Conservation (phyloP, 805 yeast genomes). For the Schwanniomyces polymorphus region DNA sequence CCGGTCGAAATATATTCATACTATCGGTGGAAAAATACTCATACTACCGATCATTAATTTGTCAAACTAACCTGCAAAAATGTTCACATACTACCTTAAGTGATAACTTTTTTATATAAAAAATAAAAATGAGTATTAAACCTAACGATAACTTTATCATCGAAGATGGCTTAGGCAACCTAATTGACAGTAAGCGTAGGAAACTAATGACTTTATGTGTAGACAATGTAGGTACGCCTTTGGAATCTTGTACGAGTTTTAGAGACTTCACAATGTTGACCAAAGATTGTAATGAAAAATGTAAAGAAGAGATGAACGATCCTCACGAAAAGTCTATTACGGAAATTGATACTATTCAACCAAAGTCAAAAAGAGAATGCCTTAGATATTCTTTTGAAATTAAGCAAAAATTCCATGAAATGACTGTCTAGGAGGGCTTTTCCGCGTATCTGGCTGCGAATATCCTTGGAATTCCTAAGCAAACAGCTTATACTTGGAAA, state of each 20-base stretch:
- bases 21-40: too few relatives aligned
- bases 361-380: too few relatives aligned
- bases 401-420: too few relatives aligned
- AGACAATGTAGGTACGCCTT: too few relatives aligned
- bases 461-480: neutral
- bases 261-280: neutral
- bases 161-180: neutral
- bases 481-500: slow-evolving; percentile 1
- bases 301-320: neutral
- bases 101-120: neutral
- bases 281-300: neutral
- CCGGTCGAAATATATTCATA: too few relatives aligned
- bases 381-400: too few relatives aligned
- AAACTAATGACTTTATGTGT: neutral
- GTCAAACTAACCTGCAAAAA: too few relatives aligned
- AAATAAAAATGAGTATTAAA: neutral
- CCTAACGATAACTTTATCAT: neutral
- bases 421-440: neutral
- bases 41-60: too few relatives aligned
- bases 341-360: too few relatives aligned
- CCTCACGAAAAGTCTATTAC: neutral
- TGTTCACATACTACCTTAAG: too few relatives aligned
- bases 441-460: neutral
- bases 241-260: too few relatives aligned
- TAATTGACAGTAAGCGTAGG: neutral